Percentiles rank a stretch among this genome's conserved stretches.
Evolutionary conservation across 2,329 filamentous ascomycete species (phyloP).

Genomic region (Lachnellula hyalina): DNA sequence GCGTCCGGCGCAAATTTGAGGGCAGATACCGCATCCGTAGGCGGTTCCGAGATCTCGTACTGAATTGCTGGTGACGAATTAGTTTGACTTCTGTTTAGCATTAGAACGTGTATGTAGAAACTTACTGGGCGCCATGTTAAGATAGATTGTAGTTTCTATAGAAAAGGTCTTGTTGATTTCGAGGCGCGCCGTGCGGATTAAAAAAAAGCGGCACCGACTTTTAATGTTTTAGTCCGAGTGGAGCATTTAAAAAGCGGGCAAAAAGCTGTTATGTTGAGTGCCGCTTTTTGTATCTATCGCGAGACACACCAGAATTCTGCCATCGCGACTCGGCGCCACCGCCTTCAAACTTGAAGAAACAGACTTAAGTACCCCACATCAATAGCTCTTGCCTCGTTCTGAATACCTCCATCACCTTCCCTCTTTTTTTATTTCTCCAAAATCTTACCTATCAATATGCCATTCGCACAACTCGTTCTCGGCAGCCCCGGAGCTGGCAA

Average conservation of each 20-base stretch:
- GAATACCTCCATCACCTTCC: background rate
- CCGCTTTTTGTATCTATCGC: too few species aligned
- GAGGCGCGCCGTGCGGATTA: background rate
- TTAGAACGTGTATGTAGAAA: slow-evolving; percentile 1
- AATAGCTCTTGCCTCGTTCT: background rate
- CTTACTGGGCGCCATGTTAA: slow-evolving; percentile 39
- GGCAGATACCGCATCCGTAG: slow-evolving; percentile 80
- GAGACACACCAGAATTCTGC: background rate
- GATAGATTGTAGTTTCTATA: background rate
- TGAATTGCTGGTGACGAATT: slow-evolving; percentile 52
- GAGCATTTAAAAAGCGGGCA: too few species aligned
- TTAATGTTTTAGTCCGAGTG: too few species aligned
- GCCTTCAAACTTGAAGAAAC: background rate
- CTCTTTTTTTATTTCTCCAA: background rate
- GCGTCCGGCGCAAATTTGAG: slow-evolving; percentile 77
- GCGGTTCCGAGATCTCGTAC: slow-evolving; percentile 77
- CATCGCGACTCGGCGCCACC: background rate
- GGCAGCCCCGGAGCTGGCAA: slow-evolving; percentile 95
- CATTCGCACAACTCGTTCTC: slow-evolving; percentile 59
- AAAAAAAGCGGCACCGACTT: too few species aligned
- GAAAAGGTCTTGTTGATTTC: slow-evolving; percentile 3
- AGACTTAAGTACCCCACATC: background rate
- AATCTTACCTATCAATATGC: slow-evolving; percentile 22
- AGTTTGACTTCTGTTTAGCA: background rate
- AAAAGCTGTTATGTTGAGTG: too few species aligned